These are phyloP conservation scores for Diaporthe australafricana DNA, from an alignment of 2,329 filamentous ascomycete genomes.

Conservation along the genomic window DNA sequence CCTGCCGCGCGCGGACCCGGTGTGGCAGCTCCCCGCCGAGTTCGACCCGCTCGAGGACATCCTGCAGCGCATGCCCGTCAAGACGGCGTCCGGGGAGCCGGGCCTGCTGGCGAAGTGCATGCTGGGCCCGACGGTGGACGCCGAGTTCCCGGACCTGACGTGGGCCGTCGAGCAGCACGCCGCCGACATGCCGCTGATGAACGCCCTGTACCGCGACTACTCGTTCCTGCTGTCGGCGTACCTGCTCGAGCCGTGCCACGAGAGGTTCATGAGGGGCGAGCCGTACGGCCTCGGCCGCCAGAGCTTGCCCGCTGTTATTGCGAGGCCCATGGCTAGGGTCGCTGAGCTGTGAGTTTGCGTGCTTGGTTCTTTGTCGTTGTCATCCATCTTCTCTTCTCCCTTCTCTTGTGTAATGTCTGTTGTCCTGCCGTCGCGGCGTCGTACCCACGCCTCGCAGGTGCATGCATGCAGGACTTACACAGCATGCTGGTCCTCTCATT, in stretches of 20 bases:
- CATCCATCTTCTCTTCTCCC: background rate
- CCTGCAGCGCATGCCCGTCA: slow-evolving; percentile 82
- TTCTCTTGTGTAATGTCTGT: background rate
- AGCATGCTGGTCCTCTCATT: slow-evolving; percentile 11
- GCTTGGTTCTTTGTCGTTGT: background rate
- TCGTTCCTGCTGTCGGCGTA: slow-evolving; percentile 91
- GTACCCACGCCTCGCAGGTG: background rate
- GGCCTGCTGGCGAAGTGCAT: slow-evolving; percentile 81
- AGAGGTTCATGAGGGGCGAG: slow-evolving; percentile 76
- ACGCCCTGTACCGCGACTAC: slow-evolving; percentile 91
- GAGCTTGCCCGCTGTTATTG: slow-evolving; percentile 77
- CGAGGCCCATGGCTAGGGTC: slow-evolving; percentile 85
- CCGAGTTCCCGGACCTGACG: slow-evolving; percentile 82
- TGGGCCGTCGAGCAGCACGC: slow-evolving; percentile 77
- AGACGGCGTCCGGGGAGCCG: slow-evolving; percentile 76
- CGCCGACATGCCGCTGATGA: slow-evolving; percentile 81
- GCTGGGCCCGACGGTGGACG: slow-evolving; percentile 80
- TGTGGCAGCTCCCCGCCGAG: slow-evolving; percentile 74
- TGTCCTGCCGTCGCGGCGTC: background rate
- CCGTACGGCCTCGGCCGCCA: slow-evolving; percentile 83
- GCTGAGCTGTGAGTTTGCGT: slow-evolving; percentile 79
- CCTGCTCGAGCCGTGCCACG: slow-evolving; percentile 90
- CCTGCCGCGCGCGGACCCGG: slow-evolving; percentile 74
- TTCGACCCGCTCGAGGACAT: slow-evolving; percentile 81
- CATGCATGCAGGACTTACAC: slow-evolving; percentile 16